Evolutionary conservation across 2,329 filamentous ascomycete species (phyloP).

Genomic region (Talaromyces sp.): DNA sequence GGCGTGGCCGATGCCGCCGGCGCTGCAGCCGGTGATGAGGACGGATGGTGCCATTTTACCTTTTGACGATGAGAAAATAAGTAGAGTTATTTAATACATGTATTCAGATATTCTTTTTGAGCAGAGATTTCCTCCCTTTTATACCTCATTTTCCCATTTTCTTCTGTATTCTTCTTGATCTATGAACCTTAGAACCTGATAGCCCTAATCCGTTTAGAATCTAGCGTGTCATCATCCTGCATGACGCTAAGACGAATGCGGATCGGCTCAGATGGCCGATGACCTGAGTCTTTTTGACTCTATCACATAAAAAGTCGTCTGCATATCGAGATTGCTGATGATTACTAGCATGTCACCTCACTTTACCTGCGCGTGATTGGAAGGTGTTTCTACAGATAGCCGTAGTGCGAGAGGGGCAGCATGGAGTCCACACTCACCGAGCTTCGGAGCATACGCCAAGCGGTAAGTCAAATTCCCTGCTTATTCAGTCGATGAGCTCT

Average conservation of each 20-base stretch:
- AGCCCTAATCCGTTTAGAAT: background rate
- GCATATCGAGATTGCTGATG: too few species aligned
- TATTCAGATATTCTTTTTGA: background rate
- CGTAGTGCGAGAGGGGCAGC: background rate
- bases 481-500: background rate
- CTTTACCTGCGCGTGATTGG: background rate
- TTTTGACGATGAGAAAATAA: background rate
- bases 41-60: background rate
- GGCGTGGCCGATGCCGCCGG: conserved; percentile 5
- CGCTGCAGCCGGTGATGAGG: conserved; percentile 4
- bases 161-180: background rate
- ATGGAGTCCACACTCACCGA: background rate
- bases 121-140: background rate
- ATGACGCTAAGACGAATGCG: background rate
- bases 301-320: background rate
- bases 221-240: background rate
- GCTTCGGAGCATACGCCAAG: background rate
- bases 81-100: background rate
- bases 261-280: background rate
- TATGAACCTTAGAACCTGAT: background rate
- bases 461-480: background rate
- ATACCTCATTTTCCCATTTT: background rate
- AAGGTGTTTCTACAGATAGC: background rate
- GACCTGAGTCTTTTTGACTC: background rate
- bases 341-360: too few species aligned